Evolutionary conservation across 139 green algal genomes (phyloP).

Genomic region (Tetradesmus obliquus): DNA sequence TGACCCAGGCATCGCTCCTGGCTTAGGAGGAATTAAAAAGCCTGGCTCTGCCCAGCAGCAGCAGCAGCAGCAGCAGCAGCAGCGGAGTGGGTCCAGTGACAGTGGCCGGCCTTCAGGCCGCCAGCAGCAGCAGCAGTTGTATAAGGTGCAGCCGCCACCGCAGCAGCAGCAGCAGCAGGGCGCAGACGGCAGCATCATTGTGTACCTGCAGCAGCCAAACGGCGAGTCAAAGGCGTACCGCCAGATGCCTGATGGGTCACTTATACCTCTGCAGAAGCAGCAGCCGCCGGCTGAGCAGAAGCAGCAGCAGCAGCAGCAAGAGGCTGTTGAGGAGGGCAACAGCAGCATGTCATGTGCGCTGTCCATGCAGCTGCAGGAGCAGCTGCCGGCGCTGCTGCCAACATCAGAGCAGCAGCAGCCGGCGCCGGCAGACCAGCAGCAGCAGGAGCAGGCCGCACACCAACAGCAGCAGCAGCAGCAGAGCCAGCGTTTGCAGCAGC

Average conservation of each 20-base stretch:
- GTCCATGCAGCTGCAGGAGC: slow-evolving; percentile 6
- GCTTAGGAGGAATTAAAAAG: neutral
- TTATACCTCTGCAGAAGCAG: slow-evolving; percentile 13
- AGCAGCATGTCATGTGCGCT: neutral
- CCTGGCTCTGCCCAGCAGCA: neutral
- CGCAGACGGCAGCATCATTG: neutral
- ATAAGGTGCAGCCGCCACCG: neutral
- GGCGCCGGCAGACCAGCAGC: too few relatives aligned
- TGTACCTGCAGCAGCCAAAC: slow-evolving; percentile 16
- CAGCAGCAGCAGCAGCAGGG: neutral
- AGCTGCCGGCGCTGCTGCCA: neutral
- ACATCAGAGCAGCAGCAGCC: neutral
- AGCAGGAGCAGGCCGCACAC: too few relatives aligned
- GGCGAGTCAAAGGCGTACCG: neutral
- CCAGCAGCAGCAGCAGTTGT: neutral
- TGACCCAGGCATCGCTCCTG: neutral
- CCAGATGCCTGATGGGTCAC: neutral
- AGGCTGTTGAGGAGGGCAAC: neutral
- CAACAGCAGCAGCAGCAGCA: neutral
- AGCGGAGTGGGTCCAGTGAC: neutral
- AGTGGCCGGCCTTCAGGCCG: neutral
- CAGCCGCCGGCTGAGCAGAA: neutral
- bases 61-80: slow-evolving; percentile 3
- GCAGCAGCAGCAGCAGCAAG: slow-evolving; percentile 4
- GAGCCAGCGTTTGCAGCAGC: neutral